A percentile compares a stretch with the other conserved stretches of the same genome.
Evolutionary conservation across 805 yeast genomes (phyloP).

Genomic region (Hanseniaspora valbyensis): DNA sequence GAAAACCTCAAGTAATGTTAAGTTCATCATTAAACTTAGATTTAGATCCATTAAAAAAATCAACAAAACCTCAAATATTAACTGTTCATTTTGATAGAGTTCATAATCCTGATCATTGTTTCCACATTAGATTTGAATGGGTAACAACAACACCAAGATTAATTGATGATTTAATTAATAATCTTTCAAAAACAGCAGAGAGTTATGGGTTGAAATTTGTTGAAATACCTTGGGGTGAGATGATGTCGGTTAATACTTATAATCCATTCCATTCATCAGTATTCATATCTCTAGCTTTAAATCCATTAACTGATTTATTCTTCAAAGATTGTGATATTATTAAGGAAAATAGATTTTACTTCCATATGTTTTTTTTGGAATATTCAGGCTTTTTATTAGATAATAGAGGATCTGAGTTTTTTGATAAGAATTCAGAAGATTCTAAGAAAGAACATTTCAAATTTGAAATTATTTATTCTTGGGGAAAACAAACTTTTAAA

Average conservation of each 20-base stretch:
- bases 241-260: conserved; percentile 58
- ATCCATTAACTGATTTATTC: conserved; percentile 66
- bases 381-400: conserved; percentile 69
- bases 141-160: conserved; percentile 75
- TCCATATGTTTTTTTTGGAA: conserved; percentile 63
- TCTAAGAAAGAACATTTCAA: conserved; percentile 19
- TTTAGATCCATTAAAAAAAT: conserved; percentile 60
- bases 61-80: conserved; percentile 66
- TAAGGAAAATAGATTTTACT: conserved; percentile 50
- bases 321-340: conserved; percentile 31
- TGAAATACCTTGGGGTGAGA: conserved; percentile 85
- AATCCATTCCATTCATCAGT: conserved; percentile 87
- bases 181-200: conserved; percentile 76
- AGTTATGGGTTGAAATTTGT: conserved; percentile 70
- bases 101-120: conserved; percentile 90
- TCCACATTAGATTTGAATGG: conserved; percentile 88
- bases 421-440: conserved; percentile 34
- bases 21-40: conserved; percentile 59
- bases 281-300: conserved; percentile 49
- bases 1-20: conserved; percentile 38
- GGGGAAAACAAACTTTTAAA: conserved; percentile 80
- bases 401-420: conserved; percentile 58
- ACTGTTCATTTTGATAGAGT: conserved; percentile 83
- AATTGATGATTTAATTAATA: conserved; percentile 63
- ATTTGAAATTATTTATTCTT: conserved; percentile 68